Evolutionary conservation across 2,329 filamentous ascomycete species (phyloP).

Genomic region (Xylaria polymorpha): DNA sequence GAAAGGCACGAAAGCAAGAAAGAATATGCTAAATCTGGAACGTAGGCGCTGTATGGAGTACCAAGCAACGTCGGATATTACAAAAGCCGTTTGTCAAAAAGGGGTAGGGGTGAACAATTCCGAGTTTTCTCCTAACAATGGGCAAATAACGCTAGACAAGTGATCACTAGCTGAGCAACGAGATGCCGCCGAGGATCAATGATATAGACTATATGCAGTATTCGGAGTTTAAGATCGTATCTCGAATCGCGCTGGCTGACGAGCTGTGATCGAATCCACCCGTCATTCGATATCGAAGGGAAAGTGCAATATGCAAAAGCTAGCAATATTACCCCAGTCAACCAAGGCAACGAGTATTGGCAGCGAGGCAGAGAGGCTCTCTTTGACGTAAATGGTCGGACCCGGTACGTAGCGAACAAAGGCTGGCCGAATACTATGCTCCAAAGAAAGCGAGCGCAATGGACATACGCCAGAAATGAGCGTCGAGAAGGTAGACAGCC

Average conservation of each 20-base stretch:
- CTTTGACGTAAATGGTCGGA: conserved; percentile 46
- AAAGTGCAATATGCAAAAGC: conserved; percentile 37
- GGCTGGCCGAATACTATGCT: conserved; percentile 44
- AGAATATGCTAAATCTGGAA: conserved; percentile 45
- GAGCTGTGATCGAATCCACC: conserved; percentile 42
- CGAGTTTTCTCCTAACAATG: conserved; percentile 45
- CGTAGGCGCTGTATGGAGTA: conserved; percentile 42
- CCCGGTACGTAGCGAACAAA: conserved; percentile 49
- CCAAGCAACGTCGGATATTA: conserved; percentile 48
- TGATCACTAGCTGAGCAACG: conserved; percentile 44
- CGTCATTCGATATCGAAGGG: conserved; percentile 36
- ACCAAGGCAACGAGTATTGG: conserved; percentile 40
- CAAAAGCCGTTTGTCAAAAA: conserved; percentile 47
- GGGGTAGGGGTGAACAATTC: conserved; percentile 43
- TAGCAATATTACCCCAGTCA: conserved; percentile 42
- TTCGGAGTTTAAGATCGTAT: conserved; percentile 33
- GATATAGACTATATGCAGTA: conserved; percentile 48
- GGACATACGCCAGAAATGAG: conserved; percentile 47
- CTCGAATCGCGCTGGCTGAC: conserved; percentile 37
- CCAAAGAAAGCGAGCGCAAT: conserved; percentile 50
- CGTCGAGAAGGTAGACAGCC: conserved; percentile 46
- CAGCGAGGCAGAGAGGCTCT: conserved; percentile 25
- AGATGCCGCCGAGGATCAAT: conserved; percentile 43
- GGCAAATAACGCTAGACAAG: conserved; percentile 45
- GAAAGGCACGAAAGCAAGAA: conserved; percentile 54